Base-by-base conservation (phyloP, 2,329 filamentous ascomycete species). In the Aspergillus luchuensis region DNA sequence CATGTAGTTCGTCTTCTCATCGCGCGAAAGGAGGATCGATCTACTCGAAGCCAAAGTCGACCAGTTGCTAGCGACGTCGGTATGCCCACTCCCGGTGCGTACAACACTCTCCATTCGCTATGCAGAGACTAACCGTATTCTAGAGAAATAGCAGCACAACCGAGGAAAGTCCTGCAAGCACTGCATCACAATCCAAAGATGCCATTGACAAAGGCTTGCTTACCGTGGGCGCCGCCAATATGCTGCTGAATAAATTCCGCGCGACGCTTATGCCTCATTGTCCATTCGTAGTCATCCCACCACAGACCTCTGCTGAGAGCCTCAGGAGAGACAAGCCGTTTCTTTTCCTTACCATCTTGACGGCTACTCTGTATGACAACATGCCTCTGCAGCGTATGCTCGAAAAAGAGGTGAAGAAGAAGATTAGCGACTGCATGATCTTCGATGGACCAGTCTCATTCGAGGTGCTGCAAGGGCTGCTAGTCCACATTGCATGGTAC, bases 381-480 rank as follows among this genome's bases (percentile, higher is more conserved):
- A 63, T 76, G 45, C 65, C 63, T 4, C 63, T 76, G 10, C 74
- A 79, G 61, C 70, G 72, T 17, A 66, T 63, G 51, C 64, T 79
- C 25, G 72, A 69, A 5, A 61, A 68, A 25, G 67, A 74, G 45
- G 68, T 76, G 56, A 72, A 69, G 33, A 67, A 69, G 25, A 65
- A 70, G 39, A 67, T 78, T 52, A 67, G 70, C 21, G 64, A 68
- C 10, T 69, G 70, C 8, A 69, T 76, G 49, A 66, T 79, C 10
- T 53, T 72, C 13, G 63, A 66, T 5, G 71, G 71, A 2, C 67
- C 75, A 8, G 69, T 75, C 23, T 74, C 67, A 30, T 70, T 80
- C n/a, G 78, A 78, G 39, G 66, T 78, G 11, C 67, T 79, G 15
- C 74, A 80, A 63, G 77, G 76, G 2, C 57, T 79, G 5, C 63